These are phyloP conservation scores for Podospora australis DNA, from an alignment of 495 filamentous ascomycete species.

Conservation along the genomic window DNA sequence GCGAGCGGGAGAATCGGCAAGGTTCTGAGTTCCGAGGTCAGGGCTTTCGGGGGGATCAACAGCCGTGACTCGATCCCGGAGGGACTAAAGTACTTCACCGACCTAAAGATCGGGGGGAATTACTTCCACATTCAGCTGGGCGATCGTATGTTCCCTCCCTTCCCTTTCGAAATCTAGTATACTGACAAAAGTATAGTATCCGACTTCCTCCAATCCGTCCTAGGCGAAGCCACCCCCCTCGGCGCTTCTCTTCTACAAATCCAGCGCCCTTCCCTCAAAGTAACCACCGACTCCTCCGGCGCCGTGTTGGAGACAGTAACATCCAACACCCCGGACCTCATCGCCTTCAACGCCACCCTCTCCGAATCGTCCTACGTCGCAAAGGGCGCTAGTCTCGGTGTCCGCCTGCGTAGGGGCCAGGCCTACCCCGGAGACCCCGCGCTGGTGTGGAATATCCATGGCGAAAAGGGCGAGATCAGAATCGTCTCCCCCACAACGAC, in stretches of 20 bases:
- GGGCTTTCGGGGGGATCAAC: conserved; percentile 31
- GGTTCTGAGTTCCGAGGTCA: conserved; percentile 47
- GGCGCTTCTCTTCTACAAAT: conserved; percentile 44
- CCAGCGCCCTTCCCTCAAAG: conserved; percentile 34
- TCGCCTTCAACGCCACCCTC: conserved; percentile 43
- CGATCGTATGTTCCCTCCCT: conserved; percentile 36
- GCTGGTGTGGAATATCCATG: conserved; percentile 49
- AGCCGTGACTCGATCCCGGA: conserved; percentile 27
- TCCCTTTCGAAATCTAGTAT: neutral
- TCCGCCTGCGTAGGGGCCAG: conserved; percentile 43
- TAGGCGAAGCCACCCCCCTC: conserved; percentile 33
- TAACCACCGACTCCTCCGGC: conserved; percentile 25
- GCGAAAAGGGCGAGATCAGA: conserved; percentile 50
- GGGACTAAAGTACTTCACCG: conserved; percentile 37
- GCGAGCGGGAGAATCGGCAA: conserved; percentile 45
- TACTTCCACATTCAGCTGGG: conserved; percentile 46
- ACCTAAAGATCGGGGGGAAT: conserved; percentile 44
- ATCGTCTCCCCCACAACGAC: conserved; percentile 28
- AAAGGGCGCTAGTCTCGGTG: conserved; percentile 33
- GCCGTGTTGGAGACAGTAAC: conserved; percentile 21
- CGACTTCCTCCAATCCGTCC: conserved; percentile 34
- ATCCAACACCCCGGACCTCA: conserved; percentile 40
- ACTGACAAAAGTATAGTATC: conserved; percentile 14
- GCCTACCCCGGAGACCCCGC: conserved; percentile 42
- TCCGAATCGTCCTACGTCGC: no score